Evolutionary conservation across 495 filamentous ascomycete species (phyloP).

Genomic region (Apiosordaria backusii): DNA sequence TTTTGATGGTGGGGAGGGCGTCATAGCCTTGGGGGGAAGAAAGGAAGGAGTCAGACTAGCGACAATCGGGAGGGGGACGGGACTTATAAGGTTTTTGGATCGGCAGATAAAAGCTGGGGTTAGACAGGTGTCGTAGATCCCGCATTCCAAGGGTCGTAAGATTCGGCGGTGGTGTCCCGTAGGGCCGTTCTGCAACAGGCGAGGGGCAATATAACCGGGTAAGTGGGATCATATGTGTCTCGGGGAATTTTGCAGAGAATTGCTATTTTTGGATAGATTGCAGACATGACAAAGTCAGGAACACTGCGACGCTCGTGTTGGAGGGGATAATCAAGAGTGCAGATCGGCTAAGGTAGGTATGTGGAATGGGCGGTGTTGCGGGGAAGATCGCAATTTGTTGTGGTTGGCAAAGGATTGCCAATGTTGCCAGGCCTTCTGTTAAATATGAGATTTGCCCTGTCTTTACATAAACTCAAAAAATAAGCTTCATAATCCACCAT

Average conservation of each 20-base stretch:
- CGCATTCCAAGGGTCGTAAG: background rate
- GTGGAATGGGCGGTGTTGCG: background rate
- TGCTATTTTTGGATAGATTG: background rate
- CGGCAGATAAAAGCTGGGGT: background rate
- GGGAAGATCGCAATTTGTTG: background rate
- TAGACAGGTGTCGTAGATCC: background rate
- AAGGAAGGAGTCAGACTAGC: background rate
- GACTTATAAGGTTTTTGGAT: background rate
- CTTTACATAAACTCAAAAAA: background rate
- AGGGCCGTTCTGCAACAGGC: background rate
- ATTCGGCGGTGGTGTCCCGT: background rate
- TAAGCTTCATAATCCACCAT: background rate
- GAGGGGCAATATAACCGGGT: slow-evolving; percentile 3
- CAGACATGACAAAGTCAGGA: background rate
- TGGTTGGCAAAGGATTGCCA: background rate
- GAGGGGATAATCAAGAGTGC: background rate
- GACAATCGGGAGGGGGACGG: background rate
- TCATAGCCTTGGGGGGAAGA: background rate
- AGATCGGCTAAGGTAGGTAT: background rate
- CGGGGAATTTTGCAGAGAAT: background rate
- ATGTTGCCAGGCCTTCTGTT: background rate
- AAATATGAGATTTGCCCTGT: background rate
- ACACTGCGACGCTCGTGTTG: background rate
- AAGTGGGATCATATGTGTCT: background rate
- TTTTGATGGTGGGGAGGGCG: background rate